These are phyloP conservation scores for Stephanodiscus triporus DNA, from an alignment of 108 stramenopile genomes.

Conservation along the genomic window DNA sequence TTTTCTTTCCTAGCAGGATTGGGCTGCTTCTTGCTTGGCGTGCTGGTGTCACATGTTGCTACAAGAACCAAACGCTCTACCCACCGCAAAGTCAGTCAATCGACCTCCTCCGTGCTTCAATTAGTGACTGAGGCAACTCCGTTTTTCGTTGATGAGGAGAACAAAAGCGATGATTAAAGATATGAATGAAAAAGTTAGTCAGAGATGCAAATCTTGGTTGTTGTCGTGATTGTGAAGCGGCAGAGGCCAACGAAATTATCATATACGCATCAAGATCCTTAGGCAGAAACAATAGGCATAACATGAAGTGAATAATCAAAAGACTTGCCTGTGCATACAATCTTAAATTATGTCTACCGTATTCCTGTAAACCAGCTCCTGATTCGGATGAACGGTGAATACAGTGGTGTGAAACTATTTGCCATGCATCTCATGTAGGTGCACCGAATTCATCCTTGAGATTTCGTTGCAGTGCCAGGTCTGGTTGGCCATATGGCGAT, in stretches of 20 bases:
- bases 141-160: background rate
- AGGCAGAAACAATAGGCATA: background rate
- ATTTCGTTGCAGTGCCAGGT: background rate
- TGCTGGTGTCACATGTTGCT: constrained; percentile 2
- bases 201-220: no score
- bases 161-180: background rate
- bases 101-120: background rate
- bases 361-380: background rate
- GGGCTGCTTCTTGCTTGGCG: constrained; percentile 32
- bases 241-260: no score
- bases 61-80: background rate
- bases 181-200: background rate
- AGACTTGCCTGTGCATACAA: background rate
- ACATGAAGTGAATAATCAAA: background rate
- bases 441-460: constrained; percentile 7
- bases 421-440: background rate
- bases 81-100: background rate
- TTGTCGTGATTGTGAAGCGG: no score
- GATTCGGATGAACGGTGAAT: background rate
- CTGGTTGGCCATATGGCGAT: constrained; percentile 7
- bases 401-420: background rate
- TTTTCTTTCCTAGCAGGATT: constrained; percentile 20
- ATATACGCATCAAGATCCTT: background rate
- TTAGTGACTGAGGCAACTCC: background rate
- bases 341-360: background rate